Percentiles rank a stretch among this genome's conserved stretches.
phyloP scores from a whole-genome alignment of 805 yeast genomes.

The Kazachstania viticola region DNA sequence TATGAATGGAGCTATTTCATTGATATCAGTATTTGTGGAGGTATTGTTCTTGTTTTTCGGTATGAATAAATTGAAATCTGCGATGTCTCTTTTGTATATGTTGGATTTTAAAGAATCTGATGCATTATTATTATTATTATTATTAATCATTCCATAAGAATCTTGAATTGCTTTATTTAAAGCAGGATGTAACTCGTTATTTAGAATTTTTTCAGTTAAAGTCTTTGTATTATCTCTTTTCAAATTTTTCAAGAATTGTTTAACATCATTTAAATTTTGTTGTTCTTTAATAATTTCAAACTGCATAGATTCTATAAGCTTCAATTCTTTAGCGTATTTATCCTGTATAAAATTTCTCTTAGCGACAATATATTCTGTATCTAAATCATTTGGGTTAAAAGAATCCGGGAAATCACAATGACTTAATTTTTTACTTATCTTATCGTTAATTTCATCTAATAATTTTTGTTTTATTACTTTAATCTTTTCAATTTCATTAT shows the following conservation, averaged over 20 bases:
- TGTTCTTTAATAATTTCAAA: slow-evolving; percentile 14
- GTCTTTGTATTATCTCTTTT: slow-evolving; percentile 7
- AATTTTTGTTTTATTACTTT: slow-evolving; percentile 11
- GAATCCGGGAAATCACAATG: slow-evolving; percentile 18
- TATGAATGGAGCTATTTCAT: too few relatives aligned
- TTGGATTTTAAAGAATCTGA: background rate
- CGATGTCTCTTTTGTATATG: slow-evolving; percentile 3
- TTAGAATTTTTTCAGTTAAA: slow-evolving; percentile 12
- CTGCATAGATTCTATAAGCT: slow-evolving; percentile 16
- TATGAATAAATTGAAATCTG: slow-evolving; percentile 3
- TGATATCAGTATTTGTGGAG: too few relatives aligned
- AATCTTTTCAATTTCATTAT: slow-evolving; percentile 8
- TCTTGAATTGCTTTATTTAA: slow-evolving; percentile 20
- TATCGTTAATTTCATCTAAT: slow-evolving; percentile 15
- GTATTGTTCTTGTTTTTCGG: too few relatives aligned
- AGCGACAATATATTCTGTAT: slow-evolving; percentile 22
- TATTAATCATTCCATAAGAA: slow-evolving; percentile 15
- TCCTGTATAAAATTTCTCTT: slow-evolving; percentile 22
- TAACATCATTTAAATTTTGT: slow-evolving; percentile 9
- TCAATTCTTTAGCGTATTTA: slow-evolving; percentile 14
- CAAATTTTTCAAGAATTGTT: slow-evolving; percentile 4
- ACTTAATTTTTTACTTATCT: slow-evolving; percentile 13
- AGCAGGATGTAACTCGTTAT: slow-evolving; percentile 18
- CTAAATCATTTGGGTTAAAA: slow-evolving; percentile 16
- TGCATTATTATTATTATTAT: background rate